A percentile compares a stretch with the other conserved stretches of the same genome.
Evolutionary conservation across 305 asterid genomes (phyloP).

Genomic region (Rubia occidens): DNA sequence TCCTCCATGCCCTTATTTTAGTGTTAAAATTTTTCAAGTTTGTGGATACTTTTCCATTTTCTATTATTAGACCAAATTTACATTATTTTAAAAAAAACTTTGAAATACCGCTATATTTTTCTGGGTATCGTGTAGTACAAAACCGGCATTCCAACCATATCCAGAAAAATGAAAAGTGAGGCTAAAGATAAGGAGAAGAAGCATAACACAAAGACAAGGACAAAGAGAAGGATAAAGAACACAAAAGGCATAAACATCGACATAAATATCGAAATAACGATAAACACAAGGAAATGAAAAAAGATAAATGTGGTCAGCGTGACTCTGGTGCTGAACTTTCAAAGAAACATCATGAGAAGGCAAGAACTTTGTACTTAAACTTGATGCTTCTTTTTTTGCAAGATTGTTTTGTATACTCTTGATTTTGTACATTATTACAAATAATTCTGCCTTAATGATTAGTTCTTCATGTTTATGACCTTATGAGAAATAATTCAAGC

Average conservation of each 20-base stretch:
- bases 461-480: background rate
- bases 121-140: conserved; percentile 41
- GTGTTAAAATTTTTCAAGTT: background rate
- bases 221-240: conserved; percentile 73
- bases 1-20: background rate
- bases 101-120: no score
- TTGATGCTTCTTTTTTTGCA: background rate
- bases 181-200: conserved; percentile 80
- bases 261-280: conserved; percentile 13
- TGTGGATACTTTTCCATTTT: background rate
- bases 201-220: conserved; percentile 67
- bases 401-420: background rate
- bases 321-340: conserved; percentile 80
- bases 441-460: background rate
- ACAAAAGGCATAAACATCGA: conserved; percentile 86
- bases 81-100: no score
- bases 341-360: conserved; percentile 80
- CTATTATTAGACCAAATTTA: background rate
- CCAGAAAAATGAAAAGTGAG: conserved; percentile 69
- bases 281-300: no score
- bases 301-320: conserved; percentile 31
- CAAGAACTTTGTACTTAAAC: conserved; percentile 8
- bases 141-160: conserved; percentile 73
- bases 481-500: no score
- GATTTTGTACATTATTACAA: background rate